A percentile compares a stretch with the other conserved stretches of the same genome.
phyloP scores from a whole-genome alignment of 2,329 filamentous ascomycete genomes.

The Cytospora piceae region DNA sequence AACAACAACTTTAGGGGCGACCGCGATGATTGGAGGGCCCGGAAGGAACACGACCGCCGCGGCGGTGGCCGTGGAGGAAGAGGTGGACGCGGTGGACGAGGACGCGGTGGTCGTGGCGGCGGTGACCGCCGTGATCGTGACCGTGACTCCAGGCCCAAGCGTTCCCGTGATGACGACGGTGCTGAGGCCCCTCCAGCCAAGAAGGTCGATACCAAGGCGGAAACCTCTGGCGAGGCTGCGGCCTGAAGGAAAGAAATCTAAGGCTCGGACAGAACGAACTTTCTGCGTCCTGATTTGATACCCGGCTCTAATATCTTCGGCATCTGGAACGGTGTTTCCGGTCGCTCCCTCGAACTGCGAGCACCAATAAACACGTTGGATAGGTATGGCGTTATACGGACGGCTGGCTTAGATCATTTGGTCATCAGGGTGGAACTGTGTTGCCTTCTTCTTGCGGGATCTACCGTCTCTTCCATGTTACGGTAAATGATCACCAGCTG shows the following conservation, averaged over 20 bases:
- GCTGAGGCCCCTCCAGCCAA: constrained; percentile 57
- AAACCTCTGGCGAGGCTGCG: constrained; percentile 35
- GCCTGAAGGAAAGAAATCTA: constrained; percentile 19
- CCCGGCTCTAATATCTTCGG: constrained; percentile 26
- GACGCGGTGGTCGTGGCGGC: constrained; percentile 46
- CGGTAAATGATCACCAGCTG: neutral
- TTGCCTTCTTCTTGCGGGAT: neutral
- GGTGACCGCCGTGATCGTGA: constrained; percentile 49
- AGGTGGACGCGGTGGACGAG: constrained; percentile 45
- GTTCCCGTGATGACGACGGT: constrained; percentile 57
- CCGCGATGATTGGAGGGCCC: constrained; percentile 65
- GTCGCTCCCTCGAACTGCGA: constrained; percentile 12
- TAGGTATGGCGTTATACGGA: constrained; percentile 26
- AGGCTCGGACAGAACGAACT: constrained; percentile 17
- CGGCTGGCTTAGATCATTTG: constrained; percentile 23
- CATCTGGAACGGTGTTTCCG: constrained; percentile 24
- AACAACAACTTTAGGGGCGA: constrained; percentile 46
- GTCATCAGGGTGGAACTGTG: constrained; percentile 3
- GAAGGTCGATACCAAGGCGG: constrained; percentile 61
- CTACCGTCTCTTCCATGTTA: neutral
- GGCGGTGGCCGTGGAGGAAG: constrained; percentile 58
- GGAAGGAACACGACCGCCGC: constrained; percentile 64
- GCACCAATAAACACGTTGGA: constrained; percentile 10
- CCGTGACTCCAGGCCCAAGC: constrained; percentile 54
- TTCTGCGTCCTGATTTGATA: constrained; percentile 26